phyloP scores from a whole-genome alignment of 495 filamentous ascomycete genomes.

The Aspergillus biplanus region DNA sequence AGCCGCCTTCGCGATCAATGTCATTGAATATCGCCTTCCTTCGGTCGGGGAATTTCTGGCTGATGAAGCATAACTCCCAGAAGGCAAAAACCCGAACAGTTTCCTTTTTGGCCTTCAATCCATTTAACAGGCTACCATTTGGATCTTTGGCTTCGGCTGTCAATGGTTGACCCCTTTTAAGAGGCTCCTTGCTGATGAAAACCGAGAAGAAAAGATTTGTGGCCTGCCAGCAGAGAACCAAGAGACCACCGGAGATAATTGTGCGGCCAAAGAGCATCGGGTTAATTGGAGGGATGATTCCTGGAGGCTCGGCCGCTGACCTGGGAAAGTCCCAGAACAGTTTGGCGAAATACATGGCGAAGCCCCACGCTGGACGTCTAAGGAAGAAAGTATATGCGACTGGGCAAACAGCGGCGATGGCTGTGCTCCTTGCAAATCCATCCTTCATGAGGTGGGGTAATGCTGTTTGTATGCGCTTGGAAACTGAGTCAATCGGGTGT shows the following conservation, averaged over 20 bases:
- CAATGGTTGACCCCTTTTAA: slow-evolving; percentile 82
- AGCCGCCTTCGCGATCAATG: slow-evolving; percentile 77
- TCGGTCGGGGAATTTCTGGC: slow-evolving; percentile 69
- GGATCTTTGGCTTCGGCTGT: slow-evolving; percentile 85
- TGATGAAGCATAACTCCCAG: slow-evolving; percentile 86
- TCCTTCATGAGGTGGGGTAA: slow-evolving; percentile 30
- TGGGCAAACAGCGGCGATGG: slow-evolving; percentile 48
- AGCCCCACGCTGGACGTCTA: slow-evolving; percentile 65
- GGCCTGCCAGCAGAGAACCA: slow-evolving; percentile 73
- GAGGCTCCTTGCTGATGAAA: slow-evolving; percentile 76
- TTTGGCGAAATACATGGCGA: slow-evolving; percentile 67
- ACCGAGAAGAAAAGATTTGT: slow-evolving; percentile 75
- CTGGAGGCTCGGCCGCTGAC: slow-evolving; percentile 62
- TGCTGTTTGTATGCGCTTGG: slow-evolving; percentile 36
- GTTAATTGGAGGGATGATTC: slow-evolving; percentile 58
- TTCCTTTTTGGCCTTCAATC: slow-evolving; percentile 69
- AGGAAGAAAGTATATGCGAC: slow-evolving; percentile 68
- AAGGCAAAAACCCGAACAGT: slow-evolving; percentile 74
- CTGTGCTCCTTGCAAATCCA: slow-evolving; percentile 44
- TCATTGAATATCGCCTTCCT: slow-evolving; percentile 86
- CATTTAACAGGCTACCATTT: slow-evolving; percentile 85
- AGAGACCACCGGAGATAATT: slow-evolving; percentile 64
- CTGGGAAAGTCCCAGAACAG: slow-evolving; percentile 74
- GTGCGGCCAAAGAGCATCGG: slow-evolving; percentile 61
- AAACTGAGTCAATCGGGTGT: slow-evolving; percentile 37